phyloP scores from a whole-genome alignment of 2,329 filamentous ascomycete species.

The Tolypocladium tundrense region DNA sequence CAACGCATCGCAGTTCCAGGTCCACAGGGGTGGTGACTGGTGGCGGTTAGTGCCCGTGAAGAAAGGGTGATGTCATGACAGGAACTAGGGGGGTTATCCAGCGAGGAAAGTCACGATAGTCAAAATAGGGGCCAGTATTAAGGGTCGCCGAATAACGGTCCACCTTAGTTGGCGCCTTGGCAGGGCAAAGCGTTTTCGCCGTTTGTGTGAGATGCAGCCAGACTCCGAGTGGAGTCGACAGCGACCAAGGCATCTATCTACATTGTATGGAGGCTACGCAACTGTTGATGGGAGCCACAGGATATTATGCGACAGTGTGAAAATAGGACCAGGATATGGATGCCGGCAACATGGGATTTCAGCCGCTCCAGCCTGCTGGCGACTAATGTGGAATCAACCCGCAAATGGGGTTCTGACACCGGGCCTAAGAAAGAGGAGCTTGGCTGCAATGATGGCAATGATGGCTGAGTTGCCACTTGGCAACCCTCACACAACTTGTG shows the following conservation, averaged over 20 bases:
- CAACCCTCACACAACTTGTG: background rate
- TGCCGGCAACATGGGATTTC: background rate
- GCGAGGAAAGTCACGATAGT: background rate
- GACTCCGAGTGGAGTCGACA: background rate
- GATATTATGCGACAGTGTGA: background rate
- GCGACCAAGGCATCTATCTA: background rate
- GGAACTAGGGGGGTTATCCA: background rate
- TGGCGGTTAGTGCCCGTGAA: background rate
- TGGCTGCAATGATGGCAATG: background rate
- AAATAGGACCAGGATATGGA: background rate
- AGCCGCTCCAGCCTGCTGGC: background rate
- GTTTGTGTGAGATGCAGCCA: background rate
- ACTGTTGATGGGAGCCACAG: background rate
- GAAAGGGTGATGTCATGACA: background rate
- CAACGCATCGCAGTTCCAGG: background rate
- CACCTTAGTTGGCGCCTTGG: too few relatives aligned
- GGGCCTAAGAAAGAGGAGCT: background rate
- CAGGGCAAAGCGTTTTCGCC: background rate
- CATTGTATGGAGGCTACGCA: background rate
- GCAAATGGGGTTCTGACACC: background rate
- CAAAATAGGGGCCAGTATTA: background rate
- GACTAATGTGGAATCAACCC: background rate
- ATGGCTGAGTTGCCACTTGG: background rate
- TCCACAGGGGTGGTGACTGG: background rate
- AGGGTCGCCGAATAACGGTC: background rate